Conservation (phyloP, 1,284 basidiomycete species). For the Mycosarcoma maydis region DNA sequence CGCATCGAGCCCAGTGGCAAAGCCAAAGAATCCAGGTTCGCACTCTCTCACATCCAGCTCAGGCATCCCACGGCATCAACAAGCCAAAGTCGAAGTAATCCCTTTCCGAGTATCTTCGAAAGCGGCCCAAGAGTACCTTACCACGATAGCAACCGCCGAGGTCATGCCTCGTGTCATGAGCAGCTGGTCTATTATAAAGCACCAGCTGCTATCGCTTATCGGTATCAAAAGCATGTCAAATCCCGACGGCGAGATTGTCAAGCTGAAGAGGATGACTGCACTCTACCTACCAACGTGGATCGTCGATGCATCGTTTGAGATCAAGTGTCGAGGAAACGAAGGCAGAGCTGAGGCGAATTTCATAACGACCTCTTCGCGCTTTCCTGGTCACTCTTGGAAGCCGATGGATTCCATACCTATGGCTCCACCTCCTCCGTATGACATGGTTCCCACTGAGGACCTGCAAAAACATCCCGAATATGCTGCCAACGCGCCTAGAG, state of each 20-base stretch:
- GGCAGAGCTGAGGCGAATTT: slow-evolving; percentile 38
- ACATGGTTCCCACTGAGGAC: slow-evolving; percentile 14
- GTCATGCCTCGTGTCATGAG: slow-evolving; percentile 28
- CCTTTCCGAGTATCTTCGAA: slow-evolving; percentile 33
- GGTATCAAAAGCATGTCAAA: slow-evolving; percentile 14
- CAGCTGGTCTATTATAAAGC: slow-evolving; percentile 19
- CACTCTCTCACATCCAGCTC: not conserved
- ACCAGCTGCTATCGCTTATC: slow-evolving; percentile 19
- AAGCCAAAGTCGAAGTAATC: slow-evolving; percentile 42
- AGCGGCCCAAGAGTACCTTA: slow-evolving; percentile 22
- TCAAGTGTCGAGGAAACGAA: slow-evolving; percentile 46
- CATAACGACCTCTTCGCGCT: slow-evolving; percentile 19
- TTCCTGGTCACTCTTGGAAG: slow-evolving; percentile 47
- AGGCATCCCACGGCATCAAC: slow-evolving; percentile 19
- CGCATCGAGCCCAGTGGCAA: slow-evolving; percentile 10
- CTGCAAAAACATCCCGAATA: slow-evolving; percentile 15
- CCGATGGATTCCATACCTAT: slow-evolving; percentile 45
- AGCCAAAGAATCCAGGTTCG: not conserved
- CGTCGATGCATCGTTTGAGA: slow-evolving; percentile 40
- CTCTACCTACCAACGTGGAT: slow-evolving; percentile 48
- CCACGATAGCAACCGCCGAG: slow-evolving; percentile 18
- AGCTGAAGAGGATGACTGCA: slow-evolving; percentile 27
- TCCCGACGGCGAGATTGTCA: slow-evolving; percentile 18
- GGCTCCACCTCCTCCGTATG: slow-evolving; percentile 29
- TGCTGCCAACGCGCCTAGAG: slow-evolving; percentile 1